A percentile compares a stretch with the other conserved stretches of the same genome.
Evolutionary conservation across 805 yeast species (phyloP).

Genomic region (Metahyphopichia silvanorum): DNA sequence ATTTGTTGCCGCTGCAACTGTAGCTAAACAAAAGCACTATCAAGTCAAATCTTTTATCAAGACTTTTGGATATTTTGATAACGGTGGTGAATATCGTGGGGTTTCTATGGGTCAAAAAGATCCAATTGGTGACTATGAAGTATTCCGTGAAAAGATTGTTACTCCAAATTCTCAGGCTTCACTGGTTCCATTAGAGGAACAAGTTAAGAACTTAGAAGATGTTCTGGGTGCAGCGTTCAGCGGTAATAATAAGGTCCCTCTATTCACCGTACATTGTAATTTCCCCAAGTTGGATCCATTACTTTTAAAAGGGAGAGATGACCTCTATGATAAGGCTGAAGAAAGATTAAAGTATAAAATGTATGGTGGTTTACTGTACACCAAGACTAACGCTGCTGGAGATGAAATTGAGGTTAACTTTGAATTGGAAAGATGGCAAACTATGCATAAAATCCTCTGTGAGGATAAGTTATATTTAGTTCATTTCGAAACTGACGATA

Average conservation of each 20-base stretch:
- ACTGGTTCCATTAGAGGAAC: constrained; percentile 18
- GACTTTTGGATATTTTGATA: constrained; percentile 28
- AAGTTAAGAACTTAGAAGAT: constrained; percentile 18
- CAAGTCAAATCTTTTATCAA: constrained; percentile 39
- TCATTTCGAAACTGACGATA: constrained; percentile 18
- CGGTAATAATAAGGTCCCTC: constrained; percentile 14
- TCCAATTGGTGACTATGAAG: constrained; percentile 19
- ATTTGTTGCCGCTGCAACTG: constrained; percentile 32
- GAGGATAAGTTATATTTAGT: constrained; percentile 18
- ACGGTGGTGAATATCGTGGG: constrained; percentile 23
- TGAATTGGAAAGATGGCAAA: constrained; percentile 29
- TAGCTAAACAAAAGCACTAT: constrained; percentile 32
- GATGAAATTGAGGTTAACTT: constrained; percentile 18
- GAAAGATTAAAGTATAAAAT: constrained; percentile 23
- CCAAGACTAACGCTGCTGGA: constrained; percentile 5
- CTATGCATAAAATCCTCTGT: constrained; percentile 24
- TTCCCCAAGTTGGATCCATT: constrained; percentile 35
- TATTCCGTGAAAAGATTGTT: constrained; percentile 7
- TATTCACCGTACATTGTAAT: constrained; percentile 33
- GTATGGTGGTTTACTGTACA: constrained; percentile 21
- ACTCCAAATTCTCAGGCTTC: too few relatives aligned
- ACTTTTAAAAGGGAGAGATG: constrained; percentile 17
- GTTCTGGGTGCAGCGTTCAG: constrained; percentile 15
- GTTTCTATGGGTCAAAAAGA: constrained; percentile 36
- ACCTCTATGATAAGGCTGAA: constrained; percentile 21